A percentile compares a stretch with the other conserved stretches of the same genome.
phyloP scores from a whole-genome alignment of 768 basidiomycete species.

The Kockovaella imperatae region DNA sequence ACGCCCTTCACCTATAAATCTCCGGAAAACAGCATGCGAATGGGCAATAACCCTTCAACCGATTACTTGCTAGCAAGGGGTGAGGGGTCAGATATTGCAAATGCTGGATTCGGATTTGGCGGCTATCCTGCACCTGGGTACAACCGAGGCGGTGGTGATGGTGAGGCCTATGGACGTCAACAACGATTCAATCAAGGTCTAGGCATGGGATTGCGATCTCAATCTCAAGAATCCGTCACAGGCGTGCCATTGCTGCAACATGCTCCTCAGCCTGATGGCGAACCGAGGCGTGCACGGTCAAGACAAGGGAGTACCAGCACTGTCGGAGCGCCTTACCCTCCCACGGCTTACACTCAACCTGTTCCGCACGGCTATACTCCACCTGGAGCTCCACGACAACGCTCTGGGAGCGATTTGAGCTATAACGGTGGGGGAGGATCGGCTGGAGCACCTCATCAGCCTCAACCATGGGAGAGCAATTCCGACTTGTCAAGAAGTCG shows the following conservation, averaged over 20 bases:
- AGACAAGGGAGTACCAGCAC: too few relatives aligned
- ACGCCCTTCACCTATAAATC: slow-evolving; percentile 20
- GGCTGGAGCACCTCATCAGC: too few relatives aligned
- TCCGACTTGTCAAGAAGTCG: too few relatives aligned
- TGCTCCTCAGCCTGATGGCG: slow-evolving; percentile 4
- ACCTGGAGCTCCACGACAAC: too few relatives aligned
- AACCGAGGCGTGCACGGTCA: neutral
- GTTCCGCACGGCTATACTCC: slow-evolving; percentile 33
- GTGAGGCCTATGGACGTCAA: too few relatives aligned
- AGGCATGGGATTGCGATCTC: neutral
- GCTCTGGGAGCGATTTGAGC: too few relatives aligned
- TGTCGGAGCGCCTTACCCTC: slow-evolving; percentile 29
- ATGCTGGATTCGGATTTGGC: too few relatives aligned
- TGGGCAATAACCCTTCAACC: slow-evolving; percentile 30
- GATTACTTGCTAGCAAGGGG: slow-evolving; percentile 25
- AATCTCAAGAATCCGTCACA: slow-evolving; percentile 11
- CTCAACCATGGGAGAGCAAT: too few relatives aligned
- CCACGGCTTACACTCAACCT: slow-evolving; percentile 32
- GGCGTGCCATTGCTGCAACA: slow-evolving; percentile 24
- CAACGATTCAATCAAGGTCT: neutral
- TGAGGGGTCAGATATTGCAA: slow-evolving; percentile 13
- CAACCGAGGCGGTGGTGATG: too few relatives aligned
- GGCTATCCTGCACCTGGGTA: neutral
- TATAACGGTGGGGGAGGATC: too few relatives aligned
- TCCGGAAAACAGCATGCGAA: slow-evolving; percentile 15